phyloP scores from a whole-genome alignment of 1,139 yeast genomes.

The Scheffersomyces segobiensis region DNA sequence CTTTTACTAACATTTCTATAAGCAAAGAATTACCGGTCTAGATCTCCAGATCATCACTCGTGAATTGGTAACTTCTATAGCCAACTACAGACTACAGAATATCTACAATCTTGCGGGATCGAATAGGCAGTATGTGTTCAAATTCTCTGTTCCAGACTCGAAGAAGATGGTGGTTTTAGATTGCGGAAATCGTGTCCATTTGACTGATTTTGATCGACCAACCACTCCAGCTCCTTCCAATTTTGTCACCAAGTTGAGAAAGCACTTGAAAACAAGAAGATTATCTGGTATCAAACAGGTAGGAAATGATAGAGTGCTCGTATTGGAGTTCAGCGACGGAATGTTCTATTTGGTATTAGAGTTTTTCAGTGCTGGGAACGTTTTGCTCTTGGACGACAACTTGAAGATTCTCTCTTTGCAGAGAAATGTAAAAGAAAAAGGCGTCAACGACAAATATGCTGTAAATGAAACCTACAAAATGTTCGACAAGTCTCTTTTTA shows the following conservation, averaged over 20 bases:
- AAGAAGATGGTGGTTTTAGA: slow-evolving; percentile 76
- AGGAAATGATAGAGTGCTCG: slow-evolving; percentile 76
- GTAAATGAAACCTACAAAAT: slow-evolving; percentile 70
- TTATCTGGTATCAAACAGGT: slow-evolving; percentile 73
- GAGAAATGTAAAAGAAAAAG: slow-evolving; percentile 75
- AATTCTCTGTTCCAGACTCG: slow-evolving; percentile 82
- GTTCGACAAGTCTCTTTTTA: slow-evolving; percentile 55
- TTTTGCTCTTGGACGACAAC: slow-evolving; percentile 71
- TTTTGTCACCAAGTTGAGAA: slow-evolving; percentile 82
- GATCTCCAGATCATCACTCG: slow-evolving; percentile 72
- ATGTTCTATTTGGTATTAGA: slow-evolving; percentile 77
- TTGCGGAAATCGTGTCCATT: slow-evolving; percentile 80
- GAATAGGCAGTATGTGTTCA: slow-evolving; percentile 71
- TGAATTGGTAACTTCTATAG: slow-evolving; percentile 60
- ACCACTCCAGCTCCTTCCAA: slow-evolving; percentile 81
- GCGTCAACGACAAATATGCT: slow-evolving; percentile 59
- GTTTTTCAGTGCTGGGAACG: slow-evolving; percentile 93
- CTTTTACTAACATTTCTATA: slow-evolving; percentile 13
- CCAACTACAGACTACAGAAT: slow-evolving; percentile 75
- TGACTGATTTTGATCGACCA: slow-evolving; percentile 79
- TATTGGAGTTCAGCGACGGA: slow-evolving; percentile 81
- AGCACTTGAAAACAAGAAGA: slow-evolving; percentile 80
- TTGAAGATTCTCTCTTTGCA: slow-evolving; percentile 70
- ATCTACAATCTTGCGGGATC: slow-evolving; percentile 80
- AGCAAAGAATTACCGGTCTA: slow-evolving; percentile 86